phyloP scores from a whole-genome alignment of 1,284 basidiomycete species.

The Lentinula novae-zelandiae region DNA sequence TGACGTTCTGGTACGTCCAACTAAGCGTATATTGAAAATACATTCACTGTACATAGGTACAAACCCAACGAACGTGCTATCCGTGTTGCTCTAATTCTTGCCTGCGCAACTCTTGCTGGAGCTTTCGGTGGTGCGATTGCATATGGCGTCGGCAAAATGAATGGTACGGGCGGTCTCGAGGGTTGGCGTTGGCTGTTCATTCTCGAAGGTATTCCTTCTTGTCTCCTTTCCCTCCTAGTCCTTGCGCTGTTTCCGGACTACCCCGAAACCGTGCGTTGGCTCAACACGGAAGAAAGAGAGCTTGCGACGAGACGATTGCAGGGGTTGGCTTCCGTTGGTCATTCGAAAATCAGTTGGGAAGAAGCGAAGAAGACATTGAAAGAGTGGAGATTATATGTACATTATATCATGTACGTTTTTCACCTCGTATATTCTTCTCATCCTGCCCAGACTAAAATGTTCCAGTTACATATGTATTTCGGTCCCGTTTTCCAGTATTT shows the following conservation, averaged over 20 bases:
- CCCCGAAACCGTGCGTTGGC: constrained; percentile 39
- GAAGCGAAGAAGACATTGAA: constrained; percentile 25
- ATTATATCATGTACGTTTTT: constrained; percentile 22
- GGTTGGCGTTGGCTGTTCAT: constrained; percentile 42
- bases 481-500: constrained; percentile 30
- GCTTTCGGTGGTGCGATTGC: constrained; percentile 43
- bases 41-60: constrained; percentile 17
- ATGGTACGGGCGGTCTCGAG: constrained; percentile 26
- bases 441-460: background rate
- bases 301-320: constrained; percentile 25
- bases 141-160: constrained; percentile 32
- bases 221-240: constrained; percentile 33
- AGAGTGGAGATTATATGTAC: constrained; percentile 28
- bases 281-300: constrained; percentile 28
- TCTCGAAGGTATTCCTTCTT: constrained; percentile 43
- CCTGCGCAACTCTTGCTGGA: constrained; percentile 36
- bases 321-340: constrained; percentile 25
- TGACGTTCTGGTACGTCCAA: constrained; percentile 31
- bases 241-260: constrained; percentile 41
- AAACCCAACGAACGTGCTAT: constrained; percentile 35
- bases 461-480: constrained; percentile 27
- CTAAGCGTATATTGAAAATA: background rate
- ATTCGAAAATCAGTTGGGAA: constrained; percentile 25
- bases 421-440: background rate
- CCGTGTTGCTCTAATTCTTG: constrained; percentile 33